phyloP scores from a whole-genome alignment of 2,329 filamentous ascomycete genomes.

The Trichoderma citrinoviride region DNA sequence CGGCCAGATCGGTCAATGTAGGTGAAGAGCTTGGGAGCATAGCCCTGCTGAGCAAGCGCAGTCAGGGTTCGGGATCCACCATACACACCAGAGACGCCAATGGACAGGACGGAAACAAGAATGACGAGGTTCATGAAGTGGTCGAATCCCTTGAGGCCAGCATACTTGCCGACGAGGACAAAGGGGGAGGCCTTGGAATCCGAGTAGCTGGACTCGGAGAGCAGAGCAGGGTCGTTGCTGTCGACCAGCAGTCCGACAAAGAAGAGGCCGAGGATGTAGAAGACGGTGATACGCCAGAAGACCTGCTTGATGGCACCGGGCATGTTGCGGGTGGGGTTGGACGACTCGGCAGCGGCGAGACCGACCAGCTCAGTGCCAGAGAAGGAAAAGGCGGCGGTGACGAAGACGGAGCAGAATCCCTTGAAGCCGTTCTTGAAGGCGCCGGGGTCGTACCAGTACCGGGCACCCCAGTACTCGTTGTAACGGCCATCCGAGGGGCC shows the following conservation, averaged over 20 bases:
- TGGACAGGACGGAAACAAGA: constrained; percentile 50
- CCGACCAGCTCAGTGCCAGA: constrained; percentile 65
- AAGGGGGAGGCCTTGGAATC: constrained; percentile 46
- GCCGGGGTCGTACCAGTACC: constrained; percentile 43
- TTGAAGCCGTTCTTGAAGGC: constrained; percentile 66
- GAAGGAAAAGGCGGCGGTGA: constrained; percentile 67
- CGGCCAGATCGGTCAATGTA: constrained; percentile 52
- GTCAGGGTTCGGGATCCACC: constrained; percentile 53
- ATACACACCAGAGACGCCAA: constrained; percentile 52
- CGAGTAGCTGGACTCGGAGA: constrained; percentile 31
- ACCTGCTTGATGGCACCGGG: constrained; percentile 75
- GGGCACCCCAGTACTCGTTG: constrained; percentile 41
- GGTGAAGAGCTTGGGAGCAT: constrained; percentile 49
- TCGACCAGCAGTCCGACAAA: constrained; percentile 45
- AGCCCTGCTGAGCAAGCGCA: constrained; percentile 50
- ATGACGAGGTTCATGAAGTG: constrained; percentile 53
- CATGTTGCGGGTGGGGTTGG: constrained; percentile 64
- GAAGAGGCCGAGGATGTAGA: constrained; percentile 46
- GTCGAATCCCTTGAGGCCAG: constrained; percentile 44
- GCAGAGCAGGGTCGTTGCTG: constrained; percentile 41
- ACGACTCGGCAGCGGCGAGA: constrained; percentile 64
- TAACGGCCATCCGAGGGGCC: constrained; percentile 46
- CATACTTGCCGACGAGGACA: constrained; percentile 47
- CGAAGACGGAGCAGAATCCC: constrained; percentile 64
- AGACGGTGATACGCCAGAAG: constrained; percentile 48